Evolutionary conservation across 306 rosid species (phyloP).

Genomic region (Quercus gilva): DNA sequence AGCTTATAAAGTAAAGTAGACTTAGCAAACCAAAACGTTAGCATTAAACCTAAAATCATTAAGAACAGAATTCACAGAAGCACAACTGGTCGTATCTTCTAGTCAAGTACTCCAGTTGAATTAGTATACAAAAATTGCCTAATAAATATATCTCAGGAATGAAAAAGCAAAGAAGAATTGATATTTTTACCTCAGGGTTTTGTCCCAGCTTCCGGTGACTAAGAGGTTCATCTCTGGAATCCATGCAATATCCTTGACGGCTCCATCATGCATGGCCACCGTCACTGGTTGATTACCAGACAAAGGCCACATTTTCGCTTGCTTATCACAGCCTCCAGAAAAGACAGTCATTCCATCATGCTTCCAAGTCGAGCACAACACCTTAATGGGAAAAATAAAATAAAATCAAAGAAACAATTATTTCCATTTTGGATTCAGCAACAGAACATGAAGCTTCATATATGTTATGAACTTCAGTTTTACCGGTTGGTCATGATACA

Average conservation of each 20-base stretch:
- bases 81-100: no score
- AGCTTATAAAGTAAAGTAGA: not conserved
- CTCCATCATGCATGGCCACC: conserved; percentile 89
- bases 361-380: conserved; percentile 86
- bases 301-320: conserved; percentile 93
- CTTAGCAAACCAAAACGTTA: not conserved
- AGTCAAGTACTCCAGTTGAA: no score
- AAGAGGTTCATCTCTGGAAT: conserved; percentile 84
- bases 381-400: conserved; percentile 34
- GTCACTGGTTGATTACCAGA: conserved; percentile 82
- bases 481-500: conserved; percentile 84
- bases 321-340: conserved; percentile 95
- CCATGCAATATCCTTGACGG: conserved; percentile 82
- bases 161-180: conserved; percentile 5
- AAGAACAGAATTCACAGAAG: no score
- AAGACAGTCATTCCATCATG: conserved; percentile 92
- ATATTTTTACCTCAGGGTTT: conserved; percentile 25
- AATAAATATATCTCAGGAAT: not conserved
- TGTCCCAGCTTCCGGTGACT: conserved; percentile 91
- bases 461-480: not conserved
- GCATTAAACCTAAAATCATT: no score
- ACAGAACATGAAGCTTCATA: not conserved
- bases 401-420: not conserved
- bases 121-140: not conserved
- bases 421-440: conserved; percentile 7